Evolutionary conservation across 2,329 filamentous ascomycete species (phyloP).

Genomic region (Monosporascus sp.): DNA sequence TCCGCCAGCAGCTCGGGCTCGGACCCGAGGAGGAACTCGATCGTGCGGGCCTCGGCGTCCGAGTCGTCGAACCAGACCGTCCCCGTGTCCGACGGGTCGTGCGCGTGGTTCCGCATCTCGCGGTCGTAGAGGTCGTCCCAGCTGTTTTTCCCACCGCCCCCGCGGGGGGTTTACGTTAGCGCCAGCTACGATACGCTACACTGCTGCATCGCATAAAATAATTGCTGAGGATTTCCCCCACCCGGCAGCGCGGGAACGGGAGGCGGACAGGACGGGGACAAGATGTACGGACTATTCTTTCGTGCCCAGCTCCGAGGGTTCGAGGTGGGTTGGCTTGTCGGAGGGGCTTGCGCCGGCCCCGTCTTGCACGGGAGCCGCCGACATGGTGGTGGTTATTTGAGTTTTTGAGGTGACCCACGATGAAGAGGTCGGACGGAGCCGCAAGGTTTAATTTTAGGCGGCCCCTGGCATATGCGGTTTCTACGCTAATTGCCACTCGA

Average conservation of each 20-base stretch:
- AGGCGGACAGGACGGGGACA: neutral
- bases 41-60: constrained; percentile 75
- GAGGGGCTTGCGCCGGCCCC: neutral
- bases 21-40: constrained; percentile 56
- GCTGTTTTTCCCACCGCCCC: constrained; percentile 35
- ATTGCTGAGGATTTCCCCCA: too few species aligned
- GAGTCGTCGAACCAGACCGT: constrained; percentile 97
- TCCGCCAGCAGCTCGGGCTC: constrained; percentile 11
- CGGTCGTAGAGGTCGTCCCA: constrained; percentile 71
- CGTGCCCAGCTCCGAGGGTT: constrained; percentile 76
- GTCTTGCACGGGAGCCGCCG: neutral
- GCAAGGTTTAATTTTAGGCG: too few species aligned
- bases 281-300: constrained; percentile 71
- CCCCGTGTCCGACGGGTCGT: constrained; percentile 72
- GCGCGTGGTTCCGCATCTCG: constrained; percentile 66
- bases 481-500: too few species aligned
- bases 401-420: neutral
- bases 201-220: too few species aligned
- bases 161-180: constrained; percentile 8
- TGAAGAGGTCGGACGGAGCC: too few species aligned
- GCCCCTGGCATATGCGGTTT: too few species aligned
- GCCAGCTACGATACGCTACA: neutral
- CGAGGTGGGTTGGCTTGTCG: constrained; percentile 58
- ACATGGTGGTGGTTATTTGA: neutral
- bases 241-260: too few species aligned